phyloP scores from a whole-genome alignment of 768 basidiomycete genomes.

The Pholiota molesta region DNA sequence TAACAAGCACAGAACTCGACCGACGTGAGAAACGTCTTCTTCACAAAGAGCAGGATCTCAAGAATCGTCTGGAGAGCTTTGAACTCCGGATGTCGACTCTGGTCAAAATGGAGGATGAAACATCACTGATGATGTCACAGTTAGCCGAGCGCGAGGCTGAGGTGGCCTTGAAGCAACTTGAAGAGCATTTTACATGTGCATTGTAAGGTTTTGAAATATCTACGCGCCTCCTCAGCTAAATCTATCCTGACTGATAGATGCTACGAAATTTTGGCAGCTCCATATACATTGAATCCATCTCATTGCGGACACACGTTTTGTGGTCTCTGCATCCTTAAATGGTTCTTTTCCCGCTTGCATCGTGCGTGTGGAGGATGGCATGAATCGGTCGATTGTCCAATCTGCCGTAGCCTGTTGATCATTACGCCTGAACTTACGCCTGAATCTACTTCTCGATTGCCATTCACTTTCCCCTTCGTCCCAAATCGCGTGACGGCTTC shows the following conservation, averaged over 20 bases:
- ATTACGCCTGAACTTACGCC: slow-evolving; percentile 57
- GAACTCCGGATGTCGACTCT: slow-evolving; percentile 43
- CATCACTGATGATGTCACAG: slow-evolving; percentile 41
- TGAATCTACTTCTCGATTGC: slow-evolving; percentile 51
- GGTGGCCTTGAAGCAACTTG: slow-evolving; percentile 51
- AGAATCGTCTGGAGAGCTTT: slow-evolving; percentile 36
- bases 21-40: slow-evolving; percentile 39
- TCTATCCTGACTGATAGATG: slow-evolving; percentile 43
- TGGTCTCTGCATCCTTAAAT: slow-evolving; percentile 64
- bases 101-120: slow-evolving; percentile 44
- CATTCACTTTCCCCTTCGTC: slow-evolving; percentile 61
- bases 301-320: slow-evolving; percentile 73
- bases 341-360: slow-evolving; percentile 72
- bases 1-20: slow-evolving; percentile 41
- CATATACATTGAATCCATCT: slow-evolving; percentile 55
- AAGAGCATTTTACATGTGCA: slow-evolving; percentile 67
- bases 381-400: slow-evolving; percentile 66
- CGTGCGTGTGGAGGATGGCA: slow-evolving; percentile 68
- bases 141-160: slow-evolving; percentile 44
- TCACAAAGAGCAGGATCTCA: slow-evolving; percentile 43
- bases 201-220: slow-evolving; percentile 44
- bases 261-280: slow-evolving; percentile 66
- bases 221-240: background rate
- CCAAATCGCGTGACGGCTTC: slow-evolving; percentile 61
- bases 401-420: slow-evolving; percentile 59